Percentiles rank a stretch among this genome's conserved stretches.
These are phyloP conservation scores for Sugiyamaella pinicola DNA, from an alignment of 1,139 yeast species.

Conservation along the genomic window DNA sequence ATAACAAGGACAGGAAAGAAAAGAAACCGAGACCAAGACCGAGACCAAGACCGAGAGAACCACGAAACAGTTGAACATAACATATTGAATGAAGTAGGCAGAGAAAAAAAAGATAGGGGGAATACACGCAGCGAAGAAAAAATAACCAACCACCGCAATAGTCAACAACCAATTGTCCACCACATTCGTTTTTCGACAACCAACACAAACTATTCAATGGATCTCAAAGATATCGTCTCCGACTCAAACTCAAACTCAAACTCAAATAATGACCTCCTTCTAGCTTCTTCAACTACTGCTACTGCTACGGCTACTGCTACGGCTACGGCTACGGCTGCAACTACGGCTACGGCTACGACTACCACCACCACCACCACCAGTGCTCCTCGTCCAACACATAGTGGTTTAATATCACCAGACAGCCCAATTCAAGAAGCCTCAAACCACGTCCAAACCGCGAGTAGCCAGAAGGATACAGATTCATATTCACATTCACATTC, in stretches of 20 bases:
- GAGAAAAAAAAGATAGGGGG: neutral
- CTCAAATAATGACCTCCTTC: neutral
- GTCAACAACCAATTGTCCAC: neutral
- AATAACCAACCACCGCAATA: neutral
- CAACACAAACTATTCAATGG: constrained; percentile 22
- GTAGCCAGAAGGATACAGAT: too few relatives aligned
- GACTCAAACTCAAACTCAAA: neutral
- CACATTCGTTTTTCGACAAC: neutral
- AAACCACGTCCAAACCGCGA: neutral
- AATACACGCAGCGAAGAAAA: too few relatives aligned
- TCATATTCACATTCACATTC: neutral
- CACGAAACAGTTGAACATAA: too few relatives aligned
- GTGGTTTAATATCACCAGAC: constrained; percentile 19
- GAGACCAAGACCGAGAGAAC: too few relatives aligned
- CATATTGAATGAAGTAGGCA: too few relatives aligned
- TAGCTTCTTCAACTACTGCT: too few relatives aligned
- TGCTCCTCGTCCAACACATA: constrained; percentile 6
- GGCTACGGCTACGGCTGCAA: too few relatives aligned
- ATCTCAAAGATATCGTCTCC: constrained; percentile 23
- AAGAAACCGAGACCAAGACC: neutral
- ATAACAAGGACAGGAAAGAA: neutral
- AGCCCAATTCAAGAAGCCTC: constrained; percentile 1
- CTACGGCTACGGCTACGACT: too few relatives aligned
- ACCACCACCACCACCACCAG: neutral
- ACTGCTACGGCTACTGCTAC: too few relatives aligned